Base-by-base conservation (phyloP, 352 stramenopile species). In the Phytophthora syringae region DNA sequence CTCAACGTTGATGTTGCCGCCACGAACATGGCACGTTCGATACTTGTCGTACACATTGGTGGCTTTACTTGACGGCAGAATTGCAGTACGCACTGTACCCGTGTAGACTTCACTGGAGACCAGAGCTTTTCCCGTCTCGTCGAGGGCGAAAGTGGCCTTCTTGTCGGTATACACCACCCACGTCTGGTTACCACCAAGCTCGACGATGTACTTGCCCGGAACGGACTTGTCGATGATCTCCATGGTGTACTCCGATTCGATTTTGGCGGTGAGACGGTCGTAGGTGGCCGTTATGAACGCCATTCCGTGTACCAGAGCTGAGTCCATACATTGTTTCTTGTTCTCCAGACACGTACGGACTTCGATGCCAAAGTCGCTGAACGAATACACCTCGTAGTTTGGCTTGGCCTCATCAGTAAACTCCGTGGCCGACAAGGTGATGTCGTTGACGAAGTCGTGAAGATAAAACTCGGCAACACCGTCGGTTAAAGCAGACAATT, bases 81-180 rank as follows among this genome's bases (percentile, higher is more conserved):
- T 53, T 1, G 83, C 83, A 16, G 86, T 30, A 21, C 82, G 76
- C 16, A 92, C 61, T 0, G 73, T 84, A 24, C 80, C 80, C 0
- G 50, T 78, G 52, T 77, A 87, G 3, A 40, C 52, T 5, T 44
- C 63, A 3, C 64, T 67, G 1, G 76, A 76, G 6, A 79, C 70
- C 5, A 89, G 34, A 7, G 74, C 74, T 16, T 70, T 78, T 34
- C 43, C 10, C 5, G 60, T 54, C 28, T 62, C 50, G 24, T 86
- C 72, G 6, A 79, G 37, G 7, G 63, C 71, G 47, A 87, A 82
- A 2, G 47, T 70, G 21, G 52, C 67, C 22, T 49, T 51, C 7
- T 72, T 59, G 22, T 52, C 59, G n/a, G 79, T 60, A 59, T 88
- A 92, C 7, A 92, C 60, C 4, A 93, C 79, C 84, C 84, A 93